Percentiles rank a stretch among this genome's conserved stretches.
These are phyloP conservation scores for Trapa bicornis DNA, from an alignment of 345 rosid genomes.

Conservation along the genomic window DNA sequence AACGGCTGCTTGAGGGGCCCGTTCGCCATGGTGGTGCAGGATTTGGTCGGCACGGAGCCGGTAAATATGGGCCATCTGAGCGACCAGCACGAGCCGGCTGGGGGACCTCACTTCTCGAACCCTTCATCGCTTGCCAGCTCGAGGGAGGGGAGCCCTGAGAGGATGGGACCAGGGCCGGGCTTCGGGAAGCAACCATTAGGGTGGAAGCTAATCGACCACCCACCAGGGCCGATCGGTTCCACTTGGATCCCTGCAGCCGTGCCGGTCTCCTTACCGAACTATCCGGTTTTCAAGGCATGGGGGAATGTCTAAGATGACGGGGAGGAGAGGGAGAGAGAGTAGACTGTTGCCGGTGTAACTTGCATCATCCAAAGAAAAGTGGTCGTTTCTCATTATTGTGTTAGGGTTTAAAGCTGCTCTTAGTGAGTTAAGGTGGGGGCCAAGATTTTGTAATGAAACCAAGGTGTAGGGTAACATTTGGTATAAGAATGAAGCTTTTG, in stretches of 20 bases:
- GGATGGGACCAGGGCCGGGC: slow-evolving; percentile 21
- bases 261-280: slow-evolving; percentile 36
- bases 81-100: slow-evolving; percentile 21
- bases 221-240: slow-evolving; percentile 12
- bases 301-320: slow-evolving; percentile 28
- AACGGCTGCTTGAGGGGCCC: slow-evolving; percentile 17
- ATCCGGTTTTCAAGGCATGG: slow-evolving; percentile 72
- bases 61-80: slow-evolving; percentile 20
- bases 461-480: slow-evolving; percentile 16
- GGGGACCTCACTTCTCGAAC: slow-evolving; percentile 29
- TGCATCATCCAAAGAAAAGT: too few relatives aligned
- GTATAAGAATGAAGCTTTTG: slow-evolving; percentile 11
- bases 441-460: slow-evolving; percentile 22
- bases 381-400: background rate
- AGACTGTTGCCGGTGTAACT: background rate
- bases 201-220: slow-evolving; percentile 34
- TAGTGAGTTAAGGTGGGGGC: slow-evolving; percentile 6
- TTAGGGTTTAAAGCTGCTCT: background rate
- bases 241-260: slow-evolving; percentile 44
- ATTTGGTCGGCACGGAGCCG: slow-evolving; percentile 25
- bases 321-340: too few relatives aligned
- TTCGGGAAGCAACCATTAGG: slow-evolving; percentile 46
- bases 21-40: slow-evolving; percentile 29
- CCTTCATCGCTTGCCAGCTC: slow-evolving; percentile 62
- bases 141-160: slow-evolving; percentile 60